Evolutionary conservation across 192 early-diverging fungal genomes (phyloP), one percentile per base, ranked within the genome.

Genomic region (Podochytrium sp.): DNA sequence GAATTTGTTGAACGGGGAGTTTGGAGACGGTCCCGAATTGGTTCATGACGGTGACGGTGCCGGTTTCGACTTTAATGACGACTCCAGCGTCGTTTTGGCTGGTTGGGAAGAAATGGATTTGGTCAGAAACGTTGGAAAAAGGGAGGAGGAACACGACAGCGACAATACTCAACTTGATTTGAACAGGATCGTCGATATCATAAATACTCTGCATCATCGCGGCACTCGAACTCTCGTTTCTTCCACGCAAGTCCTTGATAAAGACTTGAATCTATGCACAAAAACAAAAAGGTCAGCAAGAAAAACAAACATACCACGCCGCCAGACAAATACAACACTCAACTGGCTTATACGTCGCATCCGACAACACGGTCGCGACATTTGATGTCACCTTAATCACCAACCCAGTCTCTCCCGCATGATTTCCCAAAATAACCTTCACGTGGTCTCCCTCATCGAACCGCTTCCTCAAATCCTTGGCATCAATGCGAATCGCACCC

Each of bases 361-460:
- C 93, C 7, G 91, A 90, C 32, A 93, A 78, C 43, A 97, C 78
- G 2, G 94, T 96, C 39, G 90, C 89, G 51, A 94, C 88, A 16
- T 87, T 91, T 35, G 91, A 92, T n/a, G 87, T 78, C n/a, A 97
- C 87, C 38, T 86, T 87, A 12, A 98, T 81, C 40, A 99, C 89
- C 86, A 97, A 83, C 51, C 98, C 98, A 3, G 92, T 94, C 62
- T 94, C 91, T 43, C 89, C 92, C 75, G 86, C 85, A 79, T 92
- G 91, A 5, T 89, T 85, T 30, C 98, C 98, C 41, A 92, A 89
- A 39, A 93, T 87, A 34, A 99, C 96, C 78, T 93, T 90, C 62
- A 98, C 98, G 67, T 97, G 94, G 76, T 99, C 95, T 66, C 98
- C 98, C 20, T 89, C 82, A 27, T 81, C 74, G 75, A 98, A 99